These are phyloP conservation scores for Malus sylvestris DNA, from an alignment of 306 rosid genomes.

Conservation along the genomic window DNA sequence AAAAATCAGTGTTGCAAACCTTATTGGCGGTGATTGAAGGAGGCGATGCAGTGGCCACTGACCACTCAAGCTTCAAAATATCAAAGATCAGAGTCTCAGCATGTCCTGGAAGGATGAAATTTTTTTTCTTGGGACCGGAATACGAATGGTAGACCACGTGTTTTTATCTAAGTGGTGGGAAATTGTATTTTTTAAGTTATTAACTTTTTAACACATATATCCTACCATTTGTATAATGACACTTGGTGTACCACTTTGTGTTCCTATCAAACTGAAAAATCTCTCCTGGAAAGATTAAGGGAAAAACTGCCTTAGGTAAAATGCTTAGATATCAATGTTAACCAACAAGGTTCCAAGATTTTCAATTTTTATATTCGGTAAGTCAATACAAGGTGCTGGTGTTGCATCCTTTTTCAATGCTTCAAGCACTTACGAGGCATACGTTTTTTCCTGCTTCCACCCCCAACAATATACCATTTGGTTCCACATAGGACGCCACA, in stretches of 20 bases:
- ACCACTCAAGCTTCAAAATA: slow-evolving; percentile 71
- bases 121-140: too few relatives aligned
- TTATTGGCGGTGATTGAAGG: slow-evolving; percentile 77
- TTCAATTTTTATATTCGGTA: background rate
- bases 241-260: fast-evolving
- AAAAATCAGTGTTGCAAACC: slow-evolving; percentile 20
- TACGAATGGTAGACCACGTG: fast-evolving
- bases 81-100: slow-evolving; percentile 85
- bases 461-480: slow-evolving; percentile 91
- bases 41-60: slow-evolving; percentile 50
- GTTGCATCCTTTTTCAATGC: background rate
- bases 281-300: background rate
- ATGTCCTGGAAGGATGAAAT: slow-evolving; percentile 38
- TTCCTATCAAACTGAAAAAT: too few relatives aligned
- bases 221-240: fast-evolving
- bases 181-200: too few relatives aligned
- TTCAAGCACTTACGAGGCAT: slow-evolving; percentile 21
- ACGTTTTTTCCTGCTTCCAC: slow-evolving; percentile 92
- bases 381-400: background rate
- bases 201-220: too few relatives aligned
- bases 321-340: background rate
- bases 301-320: background rate
- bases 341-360: background rate
- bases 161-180: too few relatives aligned
- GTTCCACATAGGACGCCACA: slow-evolving; percentile 81